Evolutionary conservation across 495 filamentous ascomycete species (phyloP).

Genomic region (Usnea hakonensis): DNA sequence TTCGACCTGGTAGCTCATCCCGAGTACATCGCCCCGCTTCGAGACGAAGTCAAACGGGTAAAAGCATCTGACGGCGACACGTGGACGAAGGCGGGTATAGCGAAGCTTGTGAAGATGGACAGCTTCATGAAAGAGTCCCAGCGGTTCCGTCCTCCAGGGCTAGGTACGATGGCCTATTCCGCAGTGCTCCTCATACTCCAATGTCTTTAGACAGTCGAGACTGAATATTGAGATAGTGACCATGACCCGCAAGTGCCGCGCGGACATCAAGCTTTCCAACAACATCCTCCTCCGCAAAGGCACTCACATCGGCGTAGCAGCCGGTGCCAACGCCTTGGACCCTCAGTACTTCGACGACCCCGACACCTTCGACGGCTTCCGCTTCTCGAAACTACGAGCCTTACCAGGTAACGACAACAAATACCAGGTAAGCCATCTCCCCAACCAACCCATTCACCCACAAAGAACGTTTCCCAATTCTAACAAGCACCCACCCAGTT

Average conservation of each 20-base stretch:
- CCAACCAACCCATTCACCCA: background rate
- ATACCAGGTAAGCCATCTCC: background rate
- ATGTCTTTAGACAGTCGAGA: background rate
- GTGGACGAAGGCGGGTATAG: background rate
- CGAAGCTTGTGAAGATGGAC: background rate
- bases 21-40: background rate
- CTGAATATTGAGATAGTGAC: background rate
- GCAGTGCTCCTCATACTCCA: background rate
- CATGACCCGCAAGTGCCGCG: background rate
- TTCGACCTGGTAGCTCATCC: background rate
- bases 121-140: slow-evolving; percentile 2
- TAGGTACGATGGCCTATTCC: background rate
- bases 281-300: background rate
- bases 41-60: background rate
- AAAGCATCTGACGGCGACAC: background rate
- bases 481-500: background rate
- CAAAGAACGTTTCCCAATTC: background rate
- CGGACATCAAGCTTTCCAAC: background rate
- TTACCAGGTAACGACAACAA: background rate
- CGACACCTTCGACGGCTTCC: background rate
- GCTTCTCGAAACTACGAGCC: background rate
- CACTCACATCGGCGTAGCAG: background rate
- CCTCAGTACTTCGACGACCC: background rate
- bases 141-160: background rate
- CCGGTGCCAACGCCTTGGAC: background rate